Base-by-base conservation (phyloP, 768 basidiomycete genomes). In the Termitomyces sp. region DNA sequence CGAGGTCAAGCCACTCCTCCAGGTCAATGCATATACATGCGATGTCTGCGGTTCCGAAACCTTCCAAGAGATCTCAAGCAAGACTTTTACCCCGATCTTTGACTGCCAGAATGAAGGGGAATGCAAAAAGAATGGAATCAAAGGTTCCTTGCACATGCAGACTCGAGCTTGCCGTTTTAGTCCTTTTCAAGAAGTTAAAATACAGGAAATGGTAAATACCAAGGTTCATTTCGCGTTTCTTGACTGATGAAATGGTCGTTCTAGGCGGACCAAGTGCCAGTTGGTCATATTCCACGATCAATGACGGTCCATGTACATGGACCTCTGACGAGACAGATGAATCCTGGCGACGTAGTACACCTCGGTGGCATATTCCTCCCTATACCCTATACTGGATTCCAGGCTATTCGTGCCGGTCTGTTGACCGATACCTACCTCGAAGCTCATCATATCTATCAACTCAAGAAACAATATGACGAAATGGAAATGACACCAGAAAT, bases 31-130 rank as follows among this genome's bases (percentile, higher is more conserved):
- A 31, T 99, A 98, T 72, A 95, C 94, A 0, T 98, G 97, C 74
- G 97, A 98, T 68, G 87, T 93, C 58, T 99, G 97, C 69, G 97
- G 97, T 44, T 92, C 94, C 42, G 97, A 99, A 71, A 96, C 95
- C 29, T 99, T 99, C 79, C 95, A 98, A 71, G 95, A 98, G 66
- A 95, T 99, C 57, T 87, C 89, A 10, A 85, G 86, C 67, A 95
- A 94, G 70, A 87, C 91, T 11, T 98, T 98, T 69, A 82, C 86
- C 0, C 97, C 97, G 0, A 86, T 98, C 46, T 72, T 81, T 25
- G 90, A 96, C 66, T 99, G 97, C 69, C 84, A 89, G 68, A 96
- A 95, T 56, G 83, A 85, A 60, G 81, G 84, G 19, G 87, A 89
- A 63, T 99, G 97, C 72, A 81, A 83, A 70, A 87, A 85, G 73